Conservation (phyloP, 768 basidiomycete genomes). For the Dioszegia hungarica region DNA sequence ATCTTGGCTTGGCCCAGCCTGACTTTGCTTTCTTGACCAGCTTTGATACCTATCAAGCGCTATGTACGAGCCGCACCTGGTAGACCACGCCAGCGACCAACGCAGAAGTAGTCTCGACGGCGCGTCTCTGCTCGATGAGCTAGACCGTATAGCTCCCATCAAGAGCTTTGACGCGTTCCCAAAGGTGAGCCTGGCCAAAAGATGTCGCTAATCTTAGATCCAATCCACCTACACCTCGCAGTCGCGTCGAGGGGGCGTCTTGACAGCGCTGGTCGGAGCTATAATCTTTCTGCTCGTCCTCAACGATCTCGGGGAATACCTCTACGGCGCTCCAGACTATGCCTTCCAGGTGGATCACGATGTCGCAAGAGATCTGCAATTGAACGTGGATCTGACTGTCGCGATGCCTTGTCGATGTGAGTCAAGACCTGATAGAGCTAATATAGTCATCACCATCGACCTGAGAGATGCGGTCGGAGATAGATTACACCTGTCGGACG, state of each 20-base stretch:
- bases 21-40: neutral
- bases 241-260: conserved; percentile 40
- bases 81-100: conserved; percentile 19
- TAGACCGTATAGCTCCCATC: conserved; percentile 46
- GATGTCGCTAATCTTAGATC: conserved; percentile 19
- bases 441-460: conserved; percentile 74
- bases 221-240: conserved; percentile 42
- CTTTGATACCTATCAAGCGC: neutral
- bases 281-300: conserved; percentile 45
- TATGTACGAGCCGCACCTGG: conserved; percentile 47
- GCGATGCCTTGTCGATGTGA: conserved; percentile 89
- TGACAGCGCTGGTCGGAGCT: conserved; percentile 37
- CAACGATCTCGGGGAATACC: conserved; percentile 82
- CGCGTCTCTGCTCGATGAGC: conserved; percentile 39
- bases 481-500: conserved; percentile 72
- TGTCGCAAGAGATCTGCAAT: conserved; percentile 58
- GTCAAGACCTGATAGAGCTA: conserved; percentile 44
- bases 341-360: conserved; percentile 79
- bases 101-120: conserved; percentile 16
- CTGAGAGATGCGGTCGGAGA: conserved; percentile 91
- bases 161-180: conserved; percentile 49
- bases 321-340: conserved; percentile 90
- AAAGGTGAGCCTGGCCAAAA: conserved; percentile 27
- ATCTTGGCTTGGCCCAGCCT: too few species aligned
- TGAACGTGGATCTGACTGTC: conserved; percentile 89